These are phyloP conservation scores for Solanum boliviense DNA, from an alignment of 257 asterid species.

Conservation along the genomic window DNA sequence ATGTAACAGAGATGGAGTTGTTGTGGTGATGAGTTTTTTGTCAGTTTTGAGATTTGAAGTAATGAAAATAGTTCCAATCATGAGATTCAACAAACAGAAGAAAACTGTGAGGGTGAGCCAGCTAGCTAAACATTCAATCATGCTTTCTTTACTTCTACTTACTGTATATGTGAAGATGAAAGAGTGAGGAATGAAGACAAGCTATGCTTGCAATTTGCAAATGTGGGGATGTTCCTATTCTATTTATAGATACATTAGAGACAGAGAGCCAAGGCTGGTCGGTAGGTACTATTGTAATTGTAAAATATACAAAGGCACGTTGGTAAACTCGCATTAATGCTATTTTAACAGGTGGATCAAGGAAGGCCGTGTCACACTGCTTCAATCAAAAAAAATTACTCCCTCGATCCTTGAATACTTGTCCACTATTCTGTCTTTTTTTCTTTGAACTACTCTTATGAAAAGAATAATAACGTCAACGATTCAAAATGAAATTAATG, in stretches of 20 bases:
- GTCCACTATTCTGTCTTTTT: too few species aligned
- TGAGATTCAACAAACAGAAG: constrained; percentile 48
- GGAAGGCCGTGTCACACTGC: background rate
- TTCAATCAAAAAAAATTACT: too few species aligned
- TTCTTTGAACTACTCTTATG: too few species aligned
- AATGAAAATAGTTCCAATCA: constrained; percentile 36
- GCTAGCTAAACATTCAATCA: constrained; percentile 11
- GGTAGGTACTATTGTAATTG: background rate
- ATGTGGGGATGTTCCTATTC: background rate
- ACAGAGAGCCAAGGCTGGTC: background rate
- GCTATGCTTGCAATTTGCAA: background rate
- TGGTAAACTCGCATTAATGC: background rate
- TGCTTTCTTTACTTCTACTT: background rate
- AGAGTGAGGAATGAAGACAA: background rate
- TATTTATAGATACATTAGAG: background rate
- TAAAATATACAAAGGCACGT: background rate
- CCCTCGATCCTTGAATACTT: too few species aligned
- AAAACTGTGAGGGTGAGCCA: constrained; percentile 44
- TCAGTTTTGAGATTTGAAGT: constrained; percentile 20
- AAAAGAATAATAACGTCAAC: too few species aligned
- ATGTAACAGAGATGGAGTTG: background rate
- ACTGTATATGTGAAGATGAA: background rate
- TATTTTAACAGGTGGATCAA: too few species aligned
- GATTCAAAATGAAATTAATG: too few species aligned
- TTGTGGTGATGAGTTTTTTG: background rate